These are phyloP conservation scores for Cadophora gregata DNA, from an alignment of 2,329 filamentous ascomycete species.

Conservation along the genomic window DNA sequence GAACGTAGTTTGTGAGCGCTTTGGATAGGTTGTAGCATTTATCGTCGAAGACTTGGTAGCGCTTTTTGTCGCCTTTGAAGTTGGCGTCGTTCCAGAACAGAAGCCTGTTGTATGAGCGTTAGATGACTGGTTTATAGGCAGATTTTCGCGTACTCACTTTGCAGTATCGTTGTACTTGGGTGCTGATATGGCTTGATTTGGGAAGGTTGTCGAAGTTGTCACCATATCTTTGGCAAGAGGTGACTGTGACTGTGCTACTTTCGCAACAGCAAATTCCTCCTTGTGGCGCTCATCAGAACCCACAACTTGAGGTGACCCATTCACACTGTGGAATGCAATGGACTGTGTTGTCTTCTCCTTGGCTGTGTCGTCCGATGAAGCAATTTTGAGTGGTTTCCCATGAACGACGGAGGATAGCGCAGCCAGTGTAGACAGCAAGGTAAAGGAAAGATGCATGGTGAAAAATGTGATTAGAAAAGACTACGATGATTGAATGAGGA, in stretches of 20 bases:
- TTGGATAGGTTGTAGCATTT: slow-evolving; percentile 2
- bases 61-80: slow-evolving; percentile 1
- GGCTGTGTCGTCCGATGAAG: no score
- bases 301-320: no score
- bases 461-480: background rate
- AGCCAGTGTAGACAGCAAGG: background rate
- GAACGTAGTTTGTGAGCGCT: background rate
- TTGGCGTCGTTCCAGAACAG: background rate
- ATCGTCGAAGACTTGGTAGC: slow-evolving; percentile 1
- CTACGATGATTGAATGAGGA: background rate
- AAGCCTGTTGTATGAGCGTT: background rate
- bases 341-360: no score
- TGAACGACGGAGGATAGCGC: background rate
- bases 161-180: background rate
- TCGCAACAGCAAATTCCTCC: no score
- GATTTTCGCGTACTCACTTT: background rate
- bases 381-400: background rate
- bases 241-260: no score
- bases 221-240: background rate
- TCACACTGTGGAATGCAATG: no score
- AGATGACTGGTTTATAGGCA: background rate
- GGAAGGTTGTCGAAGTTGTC: background rate
- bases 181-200: background rate
- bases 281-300: no score
- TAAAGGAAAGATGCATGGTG: background rate